Evolutionary conservation across 768 basidiomycete genomes (phyloP).

Genomic region (Lactarius akahatsu): DNA sequence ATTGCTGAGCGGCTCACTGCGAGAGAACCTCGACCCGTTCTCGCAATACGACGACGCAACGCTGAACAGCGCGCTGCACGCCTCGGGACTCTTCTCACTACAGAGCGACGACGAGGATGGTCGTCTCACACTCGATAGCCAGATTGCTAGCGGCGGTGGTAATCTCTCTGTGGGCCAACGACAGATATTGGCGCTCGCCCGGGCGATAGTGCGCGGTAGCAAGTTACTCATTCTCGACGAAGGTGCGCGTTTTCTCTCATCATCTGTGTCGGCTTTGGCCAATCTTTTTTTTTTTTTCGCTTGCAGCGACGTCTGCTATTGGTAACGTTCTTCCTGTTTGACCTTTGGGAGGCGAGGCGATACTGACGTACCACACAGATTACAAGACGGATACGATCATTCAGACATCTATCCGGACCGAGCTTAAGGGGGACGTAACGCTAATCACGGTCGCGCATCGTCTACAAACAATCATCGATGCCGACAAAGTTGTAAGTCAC

Average conservation of each 20-base stretch:
- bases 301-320: conserved; percentile 47
- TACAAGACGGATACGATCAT: conserved; percentile 57
- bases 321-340: conserved; percentile 31
- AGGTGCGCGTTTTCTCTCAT: conserved; percentile 36
- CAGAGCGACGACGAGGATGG: conserved; percentile 40
- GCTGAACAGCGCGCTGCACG: conserved; percentile 49
- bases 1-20: conserved; percentile 53
- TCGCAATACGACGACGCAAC: conserved; percentile 51
- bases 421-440: conserved; percentile 45
- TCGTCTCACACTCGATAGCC: conserved; percentile 45
- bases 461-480: conserved; percentile 59
- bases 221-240: conserved; percentile 62
- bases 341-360: too few relatives aligned
- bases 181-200: conserved; percentile 58
- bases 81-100: conserved; percentile 47
- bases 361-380: conserved; percentile 36
- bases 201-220: conserved; percentile 56
- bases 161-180: conserved; percentile 58
- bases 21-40: conserved; percentile 58
- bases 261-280: neutral
- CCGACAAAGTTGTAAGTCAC: conserved; percentile 51
- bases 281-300: neutral
- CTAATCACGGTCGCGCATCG: conserved; percentile 61
- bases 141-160: conserved; percentile 44
- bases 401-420: conserved; percentile 52